Base-by-base conservation (phyloP, 1,139 yeast species). In the Hanseniaspora sp. region DNA sequence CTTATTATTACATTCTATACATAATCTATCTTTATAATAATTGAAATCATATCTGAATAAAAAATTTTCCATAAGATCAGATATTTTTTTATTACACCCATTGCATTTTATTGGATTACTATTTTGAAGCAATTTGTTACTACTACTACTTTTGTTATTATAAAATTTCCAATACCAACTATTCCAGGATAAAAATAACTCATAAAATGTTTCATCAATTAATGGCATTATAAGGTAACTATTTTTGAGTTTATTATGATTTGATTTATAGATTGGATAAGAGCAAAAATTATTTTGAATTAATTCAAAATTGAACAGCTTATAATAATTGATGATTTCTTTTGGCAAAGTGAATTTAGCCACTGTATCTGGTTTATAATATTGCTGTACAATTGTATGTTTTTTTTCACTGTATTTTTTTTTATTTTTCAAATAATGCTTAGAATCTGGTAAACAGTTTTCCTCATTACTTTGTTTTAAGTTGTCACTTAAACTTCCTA, bases 141-240 rank as follows among this genome's bases (percentile, higher is more conserved):
- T 4, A 23, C 4, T 23, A 23, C 6, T 8, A 7, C 5, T 9
- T 3, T 13, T 48, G 23, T 17, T 9, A 8, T 12, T 30, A 28
- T 42, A 29, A 28, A 30, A 18, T 11, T 15, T n/a, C 53, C 53
- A 49, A 37, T 42, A 49, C 48, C 47, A 49, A 11, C 15, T 12
- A 18, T 37, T 49, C 53, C 53, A 49, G 12, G 33, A 37, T 12
- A 29, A 7, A 17, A 49, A 30, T 18, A 29, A 18, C 11, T 38
- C 31, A 11, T 18, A 13, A 38, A 37, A 49, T 3, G 11, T 3
- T 18, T 37, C 28, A 44, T 49, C 33, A 9, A 29, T 23, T 17
- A 44, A 30, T 8, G 28, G 28, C 12, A 43, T 18, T 30, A 37
- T 33, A 3, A 49, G 7, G 1, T 30, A 11, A 7, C 17, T 49